Conservation (phyloP, 2,329 filamentous ascomycete genomes). For the Talaromyces sp. region DNA sequence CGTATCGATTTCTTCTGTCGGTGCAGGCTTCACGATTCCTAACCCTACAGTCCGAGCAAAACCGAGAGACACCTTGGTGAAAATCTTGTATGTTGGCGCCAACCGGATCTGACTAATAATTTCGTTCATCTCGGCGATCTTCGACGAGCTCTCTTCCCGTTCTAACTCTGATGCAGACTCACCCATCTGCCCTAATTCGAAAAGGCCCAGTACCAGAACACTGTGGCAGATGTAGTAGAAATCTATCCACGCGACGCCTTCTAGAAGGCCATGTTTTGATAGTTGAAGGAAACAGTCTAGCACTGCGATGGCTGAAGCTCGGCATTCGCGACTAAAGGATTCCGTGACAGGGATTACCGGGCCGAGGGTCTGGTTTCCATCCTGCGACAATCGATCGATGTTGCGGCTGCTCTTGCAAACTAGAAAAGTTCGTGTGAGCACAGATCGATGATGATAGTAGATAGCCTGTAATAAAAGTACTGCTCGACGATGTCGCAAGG, state of each 20-base stretch:
- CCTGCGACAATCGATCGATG: slow-evolving; percentile 10
- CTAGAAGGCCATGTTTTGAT: slow-evolving; percentile 32
- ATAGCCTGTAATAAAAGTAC: slow-evolving; percentile 32
- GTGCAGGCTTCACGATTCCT: neutral
- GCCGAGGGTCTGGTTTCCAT: slow-evolving; percentile 16
- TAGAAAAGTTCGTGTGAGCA: slow-evolving; percentile 32
- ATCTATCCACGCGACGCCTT: slow-evolving; percentile 36
- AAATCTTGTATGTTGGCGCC: slow-evolving; percentile 17
- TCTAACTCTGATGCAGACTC: neutral
- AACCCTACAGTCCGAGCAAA: slow-evolving; percentile 14
- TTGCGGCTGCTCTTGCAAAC: slow-evolving; percentile 20
- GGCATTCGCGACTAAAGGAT: slow-evolving; percentile 25
- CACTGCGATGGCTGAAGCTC: slow-evolving; percentile 32
- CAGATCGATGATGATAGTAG: slow-evolving; percentile 34
- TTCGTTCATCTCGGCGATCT: slow-evolving; percentile 6
- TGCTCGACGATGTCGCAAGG: slow-evolving; percentile 24
- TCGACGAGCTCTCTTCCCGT: neutral
- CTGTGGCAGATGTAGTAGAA: slow-evolving; percentile 38
- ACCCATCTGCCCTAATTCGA: slow-evolving; percentile 16
- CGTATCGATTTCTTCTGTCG: neutral
- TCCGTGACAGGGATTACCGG: slow-evolving; percentile 21
- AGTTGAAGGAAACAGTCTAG: slow-evolving; percentile 31
- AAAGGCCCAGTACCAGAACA: slow-evolving; percentile 32
- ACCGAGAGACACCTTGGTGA: slow-evolving; percentile 12
- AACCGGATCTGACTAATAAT: slow-evolving; percentile 6